These are phyloP conservation scores for Capsicum rhomboideum DNA, from an alignment of 257 asterid species.

Conservation along the genomic window DNA sequence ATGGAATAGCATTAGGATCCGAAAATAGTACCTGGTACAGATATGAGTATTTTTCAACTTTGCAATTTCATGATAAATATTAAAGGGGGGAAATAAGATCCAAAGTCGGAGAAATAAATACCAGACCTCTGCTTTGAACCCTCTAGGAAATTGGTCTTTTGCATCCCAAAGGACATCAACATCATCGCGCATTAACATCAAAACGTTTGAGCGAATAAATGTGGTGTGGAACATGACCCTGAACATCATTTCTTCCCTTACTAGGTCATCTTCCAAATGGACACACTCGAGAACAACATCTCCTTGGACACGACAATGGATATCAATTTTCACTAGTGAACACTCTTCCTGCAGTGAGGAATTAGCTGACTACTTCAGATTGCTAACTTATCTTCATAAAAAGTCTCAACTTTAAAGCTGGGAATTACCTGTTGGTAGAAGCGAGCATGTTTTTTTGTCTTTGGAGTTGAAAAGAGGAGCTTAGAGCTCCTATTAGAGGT, in stretches of 20 bases:
- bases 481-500: slow-evolving; percentile 74
- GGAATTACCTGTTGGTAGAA: slow-evolving; percentile 63
- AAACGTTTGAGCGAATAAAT: slow-evolving; percentile 73
- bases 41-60: slow-evolving; percentile 32
- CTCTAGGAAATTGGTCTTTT: slow-evolving; percentile 69
- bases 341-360: slow-evolving; percentile 77
- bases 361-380: slow-evolving; percentile 15
- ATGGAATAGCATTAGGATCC: slow-evolving; percentile 69
- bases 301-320: slow-evolving; percentile 71
- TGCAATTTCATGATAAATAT: slow-evolving; percentile 14
- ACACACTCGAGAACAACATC: slow-evolving; percentile 92
- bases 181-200: slow-evolving; percentile 81
- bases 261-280: slow-evolving; percentile 80
- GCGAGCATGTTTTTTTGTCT: slow-evolving; percentile 43
- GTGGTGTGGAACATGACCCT: slow-evolving; percentile 94
- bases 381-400: background rate
- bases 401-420: slow-evolving; percentile 13
- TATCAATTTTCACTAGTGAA: slow-evolving; percentile 69
- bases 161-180: slow-evolving; percentile 89
- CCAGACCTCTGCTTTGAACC: slow-evolving; percentile 84
- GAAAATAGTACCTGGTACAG: slow-evolving; percentile 85
- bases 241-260: slow-evolving; percentile 80
- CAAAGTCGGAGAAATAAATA: slow-evolving; percentile 21
- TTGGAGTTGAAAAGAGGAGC: slow-evolving; percentile 75
- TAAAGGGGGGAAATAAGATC: slow-evolving; percentile 8